Evolutionary conservation across 1,284 basidiomycete species (phyloP), one percentile per base, ranked within the genome.

Genomic region (Cryptococcus sp.): DNA sequence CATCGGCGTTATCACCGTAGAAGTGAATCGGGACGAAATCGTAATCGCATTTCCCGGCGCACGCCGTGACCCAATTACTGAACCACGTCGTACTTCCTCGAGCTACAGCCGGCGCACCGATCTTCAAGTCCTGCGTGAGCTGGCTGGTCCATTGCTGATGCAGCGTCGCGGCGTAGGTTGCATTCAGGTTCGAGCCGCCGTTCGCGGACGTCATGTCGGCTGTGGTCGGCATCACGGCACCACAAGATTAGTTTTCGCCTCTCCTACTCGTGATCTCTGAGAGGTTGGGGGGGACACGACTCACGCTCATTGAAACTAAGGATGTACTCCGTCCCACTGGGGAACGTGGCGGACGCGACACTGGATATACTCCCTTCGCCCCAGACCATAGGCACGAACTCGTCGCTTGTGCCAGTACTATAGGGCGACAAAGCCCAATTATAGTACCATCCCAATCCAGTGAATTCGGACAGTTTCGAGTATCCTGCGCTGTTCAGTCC

Each of bases 11-110:
- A 40, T 60, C 60, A 40, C 72, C 72, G 59, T 75, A 75, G 52
- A 66, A 75, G 47, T 75, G 72, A 35, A 72, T 64, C 1, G 72
- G 65, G 20, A 73, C 58, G 52, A 75, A 73, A 52, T 73, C 72
- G 58, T 64, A 73, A 50, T 64, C 43, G 54, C 72, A 74, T 23
- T 62, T 57, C 7, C 69, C 70, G 13, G 52, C 65, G 57, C 72
- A 74, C 8, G 69, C 70, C 4, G 53, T 51, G 27, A 65, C 27
- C 65, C 69, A 71, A 54, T 64, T 53, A 6, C 20, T 17, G 41
- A 43, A 43, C 41, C 41, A 43, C 11, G 30, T 17, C 19, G 27
- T 62, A 19, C 53, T 50, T n/a, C 59, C 59, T 46, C 61, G 27
- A 10, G 63, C 56, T 6, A 66, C 60, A 1, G 62, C 65, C 5